phyloP scores from a whole-genome alignment of 2,329 filamentous ascomycete genomes.

The Cyclaneusma minus region DNA sequence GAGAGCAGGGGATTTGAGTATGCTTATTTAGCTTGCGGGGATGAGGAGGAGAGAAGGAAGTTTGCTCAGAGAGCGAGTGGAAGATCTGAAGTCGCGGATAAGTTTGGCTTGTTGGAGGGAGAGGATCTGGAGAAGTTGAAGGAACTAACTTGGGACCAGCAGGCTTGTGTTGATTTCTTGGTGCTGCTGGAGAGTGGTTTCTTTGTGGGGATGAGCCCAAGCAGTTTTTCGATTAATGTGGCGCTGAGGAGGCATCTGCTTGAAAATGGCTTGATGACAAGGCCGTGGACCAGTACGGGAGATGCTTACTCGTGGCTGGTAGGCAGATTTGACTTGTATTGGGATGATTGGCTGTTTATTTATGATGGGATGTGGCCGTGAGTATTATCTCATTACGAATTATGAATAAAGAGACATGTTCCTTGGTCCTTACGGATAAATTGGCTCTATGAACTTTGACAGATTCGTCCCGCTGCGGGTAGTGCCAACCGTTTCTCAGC shows the following conservation, averaged over 20 bases:
- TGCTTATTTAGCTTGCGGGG: constrained; percentile 30
- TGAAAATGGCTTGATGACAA: constrained; percentile 22
- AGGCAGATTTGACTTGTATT: constrained; percentile 28
- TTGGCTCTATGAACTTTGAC: no score
- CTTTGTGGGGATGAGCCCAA: constrained; percentile 29
- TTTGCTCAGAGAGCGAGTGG: constrained; percentile 20
- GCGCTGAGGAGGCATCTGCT: constrained; percentile 28
- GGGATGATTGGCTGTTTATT: constrained; percentile 33
- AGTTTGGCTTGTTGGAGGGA: constrained; percentile 20
- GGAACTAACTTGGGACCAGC: constrained; percentile 27
- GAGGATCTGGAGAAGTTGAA: constrained; percentile 20
- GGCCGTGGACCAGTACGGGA: constrained; percentile 27
- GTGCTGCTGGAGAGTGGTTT: constrained; percentile 24
- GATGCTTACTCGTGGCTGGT: constrained; percentile 27
- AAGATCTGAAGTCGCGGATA: constrained; percentile 21
- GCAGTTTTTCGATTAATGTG: constrained; percentile 31
- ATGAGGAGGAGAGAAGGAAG: constrained; percentile 24
- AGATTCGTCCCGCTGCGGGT: no score
- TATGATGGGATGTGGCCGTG: no score
- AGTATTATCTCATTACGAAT: no score
- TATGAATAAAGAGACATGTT: no score
- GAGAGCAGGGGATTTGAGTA: constrained; percentile 18
- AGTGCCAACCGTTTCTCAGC: no score
- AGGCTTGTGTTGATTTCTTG: constrained; percentile 26
- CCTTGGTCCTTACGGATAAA: no score